Base-by-base conservation (phyloP, 805 yeast genomes). In the Kodamaea kaohsiungensis region DNA sequence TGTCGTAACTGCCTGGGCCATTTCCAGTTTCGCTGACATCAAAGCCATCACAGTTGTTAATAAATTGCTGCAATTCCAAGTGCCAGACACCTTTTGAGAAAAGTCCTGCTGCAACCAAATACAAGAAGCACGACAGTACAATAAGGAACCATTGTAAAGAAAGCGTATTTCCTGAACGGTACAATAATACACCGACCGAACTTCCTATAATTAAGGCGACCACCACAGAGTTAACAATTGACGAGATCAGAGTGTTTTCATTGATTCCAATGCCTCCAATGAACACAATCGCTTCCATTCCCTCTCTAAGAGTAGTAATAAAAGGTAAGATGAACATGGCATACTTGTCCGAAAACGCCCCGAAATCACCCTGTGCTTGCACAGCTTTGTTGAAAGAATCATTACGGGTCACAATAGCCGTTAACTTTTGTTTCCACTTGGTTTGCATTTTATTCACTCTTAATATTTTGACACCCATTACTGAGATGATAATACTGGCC, bases 1-100 rank as follows among this genome's bases (percentile, higher is more conserved):
- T 86, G 63, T 91, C 96, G 65, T 91, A 91, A 0, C 96, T 88
- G 0, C 98, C 98, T 0, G 97, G 97, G 0, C 98, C 98, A 40
- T 87, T 86, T 1, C 98, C 98, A 0, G 86, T 82, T 70, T 91
- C 98, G 43, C 89, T 81, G 66, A 90, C 88, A 62, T 91, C 98
- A 64, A 84, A 83, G 1, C 97, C 97, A 53, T 80, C 82, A 64
- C 96, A 91, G 55, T 73, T 71, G 54, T 83, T 80, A 54, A 91
- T 90, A 69, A 86, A 91, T 52, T 73, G 75, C 69, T 91, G 95
- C 48, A 90, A 72, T 66, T 91, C 97, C 56, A 89, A 78, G 65
- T 88, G 90, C 98, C 98, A 91, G 1, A 91, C 87, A 15, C 97
- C 97, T 54, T 89, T 82, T 7, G 95, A 86, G 65, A 90, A 80